Base-by-base conservation (phyloP, 176 grass and related monocot genomes). In the Bothriochloa decipiens region DNA sequence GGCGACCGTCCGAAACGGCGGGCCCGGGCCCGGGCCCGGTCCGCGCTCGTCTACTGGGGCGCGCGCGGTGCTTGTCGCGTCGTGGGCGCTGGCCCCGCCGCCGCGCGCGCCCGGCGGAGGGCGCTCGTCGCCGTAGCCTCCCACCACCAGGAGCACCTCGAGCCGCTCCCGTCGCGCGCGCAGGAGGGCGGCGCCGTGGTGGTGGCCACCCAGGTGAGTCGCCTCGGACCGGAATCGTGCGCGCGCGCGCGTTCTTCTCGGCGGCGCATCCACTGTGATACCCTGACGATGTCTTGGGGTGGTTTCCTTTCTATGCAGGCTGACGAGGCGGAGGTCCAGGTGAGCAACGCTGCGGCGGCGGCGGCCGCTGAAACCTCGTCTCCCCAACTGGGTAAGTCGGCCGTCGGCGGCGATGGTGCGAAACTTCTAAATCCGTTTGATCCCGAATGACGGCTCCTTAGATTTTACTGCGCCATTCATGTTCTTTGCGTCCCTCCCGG, bases 121-220 rank as follows among this genome's bases (percentile, higher is more conserved):
- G 14, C 17, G 23, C 69, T 81, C 68, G 75, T 63, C 28, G 50
- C 89, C 49, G 75, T 63, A 0, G 32, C 84, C 61, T 65, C 84
- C 40, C n/a, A 75, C 47, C n/a, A 75, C 18, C 80, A 36, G 61
- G 49, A 81, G 13, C 71, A 41, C 22, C 39, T 81, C 10, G 62
- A 74, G 68, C 79, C 75, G 27, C 35, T 74, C 47, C 25, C 52
- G 46, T 29, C 70, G 15, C 75, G 1, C 29, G 36, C 36, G 42
- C 72, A 83, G 88, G 84, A 74, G 46, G 74, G 23, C 40, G 29
- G 32, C 49, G n/a, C 11, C 8, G 55, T 80, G 2, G 28, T 49
- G 13, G 50, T 2, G 35, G 17, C n/a, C 47, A 16, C 77, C 17
- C 28, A 75, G 87, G 87, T 89, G 33, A 45, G 55, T 65, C 9